Evolutionary conservation across 2,329 filamentous ascomycete genomes (phyloP).

Genomic region (Claviceps paspali): DNA sequence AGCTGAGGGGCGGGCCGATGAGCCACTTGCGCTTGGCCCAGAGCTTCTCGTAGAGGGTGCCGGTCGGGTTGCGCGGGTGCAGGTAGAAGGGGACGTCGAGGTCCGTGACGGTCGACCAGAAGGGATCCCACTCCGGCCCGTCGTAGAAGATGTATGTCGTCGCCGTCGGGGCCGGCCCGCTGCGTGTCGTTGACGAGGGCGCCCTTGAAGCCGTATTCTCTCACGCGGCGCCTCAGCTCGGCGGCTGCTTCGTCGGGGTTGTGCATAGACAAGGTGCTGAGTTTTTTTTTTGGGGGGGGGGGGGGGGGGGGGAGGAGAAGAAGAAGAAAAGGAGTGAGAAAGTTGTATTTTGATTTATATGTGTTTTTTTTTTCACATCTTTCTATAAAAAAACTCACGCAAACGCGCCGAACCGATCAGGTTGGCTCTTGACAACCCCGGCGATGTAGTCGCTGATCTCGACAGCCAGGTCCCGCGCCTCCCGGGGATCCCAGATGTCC

Average conservation of each 20-base stretch:
- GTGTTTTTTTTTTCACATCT: background rate
- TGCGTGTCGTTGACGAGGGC: conserved; percentile 48
- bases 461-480: conserved; percentile 25
- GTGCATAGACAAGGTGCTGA: conserved; percentile 36
- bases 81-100: conserved; percentile 51
- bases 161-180: conserved; percentile 39
- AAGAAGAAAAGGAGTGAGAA: too few relatives aligned
- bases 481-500: conserved; percentile 25
- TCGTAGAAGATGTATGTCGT: conserved; percentile 52
- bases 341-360: too few relatives aligned
- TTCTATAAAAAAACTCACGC: conserved; percentile 15
- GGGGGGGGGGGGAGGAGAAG: too few relatives aligned
- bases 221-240: conserved; percentile 38
- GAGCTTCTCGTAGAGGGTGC: conserved; percentile 39
- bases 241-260: conserved; percentile 32
- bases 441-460: conserved; percentile 28
- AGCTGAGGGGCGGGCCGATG: conserved; percentile 41
- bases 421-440: conserved; percentile 20
- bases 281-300: too few relatives aligned
- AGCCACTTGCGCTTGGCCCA: conserved; percentile 45
- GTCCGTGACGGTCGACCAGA: conserved; percentile 42
- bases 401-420: conserved; percentile 30
- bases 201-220: conserved; percentile 44
- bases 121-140: conserved; percentile 40
- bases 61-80: conserved; percentile 43